Conservation (phyloP, 495 filamentous ascomycete genomes). For the Rostrohypoxylon terebratum region DNA sequence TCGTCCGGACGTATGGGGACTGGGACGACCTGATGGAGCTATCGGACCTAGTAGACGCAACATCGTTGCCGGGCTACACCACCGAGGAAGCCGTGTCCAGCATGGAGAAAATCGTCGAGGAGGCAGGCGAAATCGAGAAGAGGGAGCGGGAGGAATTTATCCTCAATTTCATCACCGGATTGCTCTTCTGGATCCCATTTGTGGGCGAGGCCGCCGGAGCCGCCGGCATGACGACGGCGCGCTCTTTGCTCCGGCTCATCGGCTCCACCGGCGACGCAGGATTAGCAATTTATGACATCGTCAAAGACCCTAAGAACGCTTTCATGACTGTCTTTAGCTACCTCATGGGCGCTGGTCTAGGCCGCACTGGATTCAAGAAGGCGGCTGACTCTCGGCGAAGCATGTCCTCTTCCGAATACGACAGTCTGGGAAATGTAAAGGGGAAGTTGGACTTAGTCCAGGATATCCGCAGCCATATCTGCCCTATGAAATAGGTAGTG, state of each 20-base stretch:
- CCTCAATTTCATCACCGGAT: constrained; percentile 3
- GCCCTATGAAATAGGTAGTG: constrained; percentile 1
- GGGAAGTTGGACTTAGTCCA: neutral
- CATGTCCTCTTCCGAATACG: constrained; percentile 1
- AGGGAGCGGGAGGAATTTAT: constrained; percentile 1
- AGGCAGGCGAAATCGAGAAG: constrained; percentile 5
- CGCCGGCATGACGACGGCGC: constrained; percentile 4
- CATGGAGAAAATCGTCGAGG: constrained; percentile 5
- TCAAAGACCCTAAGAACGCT: neutral
- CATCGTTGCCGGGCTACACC: constrained; percentile 1
- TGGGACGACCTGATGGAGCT: constrained; percentile 8
- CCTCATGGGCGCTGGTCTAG: neutral
- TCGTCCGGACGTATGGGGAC: neutral
- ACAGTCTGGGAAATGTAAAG: neutral
- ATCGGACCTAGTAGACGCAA: neutral
- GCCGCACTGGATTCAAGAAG: neutral
- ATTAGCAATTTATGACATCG: neutral
- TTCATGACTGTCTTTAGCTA: constrained; percentile 8
- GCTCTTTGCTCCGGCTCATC: constrained; percentile 3
- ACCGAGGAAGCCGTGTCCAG: neutral
- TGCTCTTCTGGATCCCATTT: constrained; percentile 10
- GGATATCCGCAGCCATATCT: neutral
- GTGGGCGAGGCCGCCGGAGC: neutral
- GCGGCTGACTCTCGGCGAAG: neutral
- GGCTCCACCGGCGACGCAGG: neutral